A percentile compares a stretch with the other conserved stretches of the same genome.
Evolutionary conservation across 2,329 filamentous ascomycete genomes (phyloP).

Genomic region (Apiospora sp.): DNA sequence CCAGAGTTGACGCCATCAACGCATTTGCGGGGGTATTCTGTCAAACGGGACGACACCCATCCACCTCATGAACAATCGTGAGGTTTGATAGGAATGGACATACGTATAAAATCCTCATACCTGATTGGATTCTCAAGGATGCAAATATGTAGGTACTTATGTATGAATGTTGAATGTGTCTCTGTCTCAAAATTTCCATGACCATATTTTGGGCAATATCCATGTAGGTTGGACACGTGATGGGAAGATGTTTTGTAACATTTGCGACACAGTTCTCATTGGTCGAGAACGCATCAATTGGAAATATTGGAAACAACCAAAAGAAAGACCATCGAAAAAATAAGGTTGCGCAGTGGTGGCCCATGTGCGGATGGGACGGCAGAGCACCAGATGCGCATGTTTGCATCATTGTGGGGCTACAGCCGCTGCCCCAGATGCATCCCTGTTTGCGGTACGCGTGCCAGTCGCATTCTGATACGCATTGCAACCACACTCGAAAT

Average conservation of each 20-base stretch:
- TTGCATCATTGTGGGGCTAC: constrained; percentile 11
- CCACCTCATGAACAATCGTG: neutral
- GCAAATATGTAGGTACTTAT: too few species aligned
- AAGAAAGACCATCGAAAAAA: neutral
- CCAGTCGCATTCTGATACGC: constrained; percentile 3
- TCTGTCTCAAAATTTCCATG: neutral
- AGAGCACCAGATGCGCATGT: constrained; percentile 8
- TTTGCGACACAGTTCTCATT: neutral
- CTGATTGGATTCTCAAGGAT: too few species aligned
- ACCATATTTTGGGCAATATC: neutral
- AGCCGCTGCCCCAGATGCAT: neutral
- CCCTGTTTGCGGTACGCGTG: neutral
- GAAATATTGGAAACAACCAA: neutral
- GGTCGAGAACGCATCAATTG: neutral
- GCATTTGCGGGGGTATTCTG: neutral
- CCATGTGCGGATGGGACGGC: constrained; percentile 21
- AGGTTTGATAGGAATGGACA: neutral
- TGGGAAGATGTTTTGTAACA: too few species aligned
- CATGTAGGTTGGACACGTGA: neutral
- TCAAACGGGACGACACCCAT: constrained; percentile 4
- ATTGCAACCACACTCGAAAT: constrained; percentile 1
- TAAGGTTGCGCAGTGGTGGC: constrained; percentile 9
- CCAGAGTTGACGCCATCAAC: neutral
- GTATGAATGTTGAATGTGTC: neutral
- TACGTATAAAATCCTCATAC: neutral